Evolutionary conservation across 805 yeast genomes (phyloP).

Genomic region (Candida corydali): DNA sequence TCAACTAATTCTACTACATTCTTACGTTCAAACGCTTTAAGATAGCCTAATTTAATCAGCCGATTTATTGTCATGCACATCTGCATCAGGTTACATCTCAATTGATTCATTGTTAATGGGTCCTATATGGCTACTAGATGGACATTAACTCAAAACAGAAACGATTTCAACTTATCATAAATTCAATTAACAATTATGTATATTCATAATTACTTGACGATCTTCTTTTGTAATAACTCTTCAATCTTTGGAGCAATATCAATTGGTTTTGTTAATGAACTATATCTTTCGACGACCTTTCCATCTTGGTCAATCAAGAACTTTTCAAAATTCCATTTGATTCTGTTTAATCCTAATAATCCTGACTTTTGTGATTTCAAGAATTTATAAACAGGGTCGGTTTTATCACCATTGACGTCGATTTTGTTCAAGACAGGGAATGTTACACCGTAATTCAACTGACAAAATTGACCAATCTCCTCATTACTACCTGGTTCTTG

Average conservation of each 20-base stretch:
- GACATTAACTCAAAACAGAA: no score
- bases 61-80: no score
- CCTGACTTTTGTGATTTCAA: conserved; percentile 61
- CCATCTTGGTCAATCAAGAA: conserved; percentile 39
- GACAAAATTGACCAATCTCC: conserved; percentile 71
- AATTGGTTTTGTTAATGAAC: conserved; percentile 57
- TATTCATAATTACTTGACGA: conserved; percentile 2
- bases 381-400: conserved; percentile 77
- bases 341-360: conserved; percentile 35
- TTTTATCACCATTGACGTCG: conserved; percentile 81
- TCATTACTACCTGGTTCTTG: conserved; percentile 43
- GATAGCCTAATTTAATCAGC: no score
- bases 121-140: no score
- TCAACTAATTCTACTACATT: no score
- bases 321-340: conserved; percentile 46
- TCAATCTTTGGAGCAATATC: conserved; percentile 46
- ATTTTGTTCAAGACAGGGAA: conserved; percentile 86
- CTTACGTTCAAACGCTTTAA: no score
- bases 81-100: no score
- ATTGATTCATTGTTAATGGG: no score
- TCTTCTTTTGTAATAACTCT: conserved; percentile 39
- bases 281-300: conserved; percentile 45
- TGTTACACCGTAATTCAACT: conserved; percentile 79
- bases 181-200: no score
- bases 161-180: no score